Conservation (phyloP, 2,329 filamentous ascomycete genomes). For the Colletotrichum sp. region DNA sequence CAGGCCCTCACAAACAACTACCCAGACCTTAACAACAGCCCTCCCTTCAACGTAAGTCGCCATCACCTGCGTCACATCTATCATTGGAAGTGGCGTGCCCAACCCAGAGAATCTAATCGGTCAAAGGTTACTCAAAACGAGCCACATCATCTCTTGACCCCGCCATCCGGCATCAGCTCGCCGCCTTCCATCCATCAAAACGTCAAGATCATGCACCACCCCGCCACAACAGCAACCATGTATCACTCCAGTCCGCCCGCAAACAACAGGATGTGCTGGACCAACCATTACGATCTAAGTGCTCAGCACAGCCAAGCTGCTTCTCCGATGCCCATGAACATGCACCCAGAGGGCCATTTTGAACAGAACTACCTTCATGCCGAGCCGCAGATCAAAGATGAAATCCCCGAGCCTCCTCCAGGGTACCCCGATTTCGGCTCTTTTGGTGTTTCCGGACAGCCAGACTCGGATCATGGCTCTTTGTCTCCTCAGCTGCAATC, state of each 20-base stretch:
- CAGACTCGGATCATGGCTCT: slow-evolving; percentile 9
- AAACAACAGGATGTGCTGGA: slow-evolving; percentile 53
- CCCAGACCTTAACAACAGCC: slow-evolving; percentile 4
- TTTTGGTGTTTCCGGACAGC: slow-evolving; percentile 36
- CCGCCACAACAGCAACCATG: slow-evolving; percentile 36
- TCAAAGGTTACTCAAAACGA: slow-evolving; percentile 41
- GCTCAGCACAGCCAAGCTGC: slow-evolving; percentile 45
- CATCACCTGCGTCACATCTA: not conserved
- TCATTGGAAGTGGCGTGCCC: not conserved
- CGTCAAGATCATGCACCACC: slow-evolving; percentile 47
- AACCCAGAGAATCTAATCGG: not conserved
- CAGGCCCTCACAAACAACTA: not conserved
- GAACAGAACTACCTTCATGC: slow-evolving; percentile 41
- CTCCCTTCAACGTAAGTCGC: slow-evolving; percentile 36
- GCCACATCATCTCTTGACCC: slow-evolving; percentile 49
- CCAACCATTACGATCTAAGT: slow-evolving; percentile 44
- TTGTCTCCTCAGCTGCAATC: not conserved
- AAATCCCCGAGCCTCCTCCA: slow-evolving; percentile 40
- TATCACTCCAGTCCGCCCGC: slow-evolving; percentile 53
- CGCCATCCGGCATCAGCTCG: slow-evolving; percentile 54
- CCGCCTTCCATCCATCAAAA: slow-evolving; percentile 49
- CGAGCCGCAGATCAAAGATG: slow-evolving; percentile 34
- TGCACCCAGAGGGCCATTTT: slow-evolving; percentile 41
- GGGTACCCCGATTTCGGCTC: slow-evolving; percentile 36
- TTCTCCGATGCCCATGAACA: slow-evolving; percentile 50